phyloP scores from a whole-genome alignment of 805 yeast species.

The Candida yuanshanica region DNA sequence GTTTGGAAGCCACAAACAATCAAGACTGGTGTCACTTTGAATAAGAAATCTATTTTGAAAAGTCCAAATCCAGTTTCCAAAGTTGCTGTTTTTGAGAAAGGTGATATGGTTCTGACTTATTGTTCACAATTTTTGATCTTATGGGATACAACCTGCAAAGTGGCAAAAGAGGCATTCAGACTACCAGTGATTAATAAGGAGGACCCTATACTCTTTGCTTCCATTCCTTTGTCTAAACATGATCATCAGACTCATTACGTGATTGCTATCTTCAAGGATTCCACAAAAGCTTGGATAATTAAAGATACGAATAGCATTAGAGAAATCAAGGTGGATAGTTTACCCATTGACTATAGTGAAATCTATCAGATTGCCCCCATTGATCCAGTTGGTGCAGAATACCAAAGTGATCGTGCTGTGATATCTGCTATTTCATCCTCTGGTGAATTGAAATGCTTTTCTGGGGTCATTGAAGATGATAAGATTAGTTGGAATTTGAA shows the following conservation, averaged over 20 bases:
- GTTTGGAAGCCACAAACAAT: slow-evolving; percentile 49
- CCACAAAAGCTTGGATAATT: slow-evolving; percentile 37
- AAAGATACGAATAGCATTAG: slow-evolving; percentile 18
- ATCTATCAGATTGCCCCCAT: slow-evolving; percentile 48
- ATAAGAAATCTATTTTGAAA: slow-evolving; percentile 33
- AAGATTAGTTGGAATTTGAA: slow-evolving; percentile 50
- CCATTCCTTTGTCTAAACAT: slow-evolving; percentile 30
- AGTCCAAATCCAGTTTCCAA: slow-evolving; percentile 42
- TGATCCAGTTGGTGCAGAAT: slow-evolving; percentile 52
- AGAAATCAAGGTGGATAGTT: slow-evolving; percentile 29
- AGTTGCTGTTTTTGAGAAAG: slow-evolving; percentile 46
- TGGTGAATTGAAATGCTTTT: slow-evolving; percentile 47
- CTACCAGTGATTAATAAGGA: slow-evolving; percentile 13
- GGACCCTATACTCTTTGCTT: slow-evolving; percentile 26
- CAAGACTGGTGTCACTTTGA: slow-evolving; percentile 29
- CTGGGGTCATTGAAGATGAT: slow-evolving; percentile 28
- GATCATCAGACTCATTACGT: slow-evolving; percentile 36
- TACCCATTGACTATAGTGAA: slow-evolving; percentile 33
- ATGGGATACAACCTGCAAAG: slow-evolving; percentile 49
- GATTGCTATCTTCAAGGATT: slow-evolving; percentile 43
- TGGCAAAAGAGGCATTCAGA: slow-evolving; percentile 18
- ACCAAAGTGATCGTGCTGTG: slow-evolving; percentile 34
- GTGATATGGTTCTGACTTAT: slow-evolving; percentile 40
- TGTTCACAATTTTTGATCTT: slow-evolving; percentile 42
- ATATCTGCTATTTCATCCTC: slow-evolving; percentile 51